phyloP scores from a whole-genome alignment of 164 flowering plant genomes.

The Vitis cinerea region DNA sequence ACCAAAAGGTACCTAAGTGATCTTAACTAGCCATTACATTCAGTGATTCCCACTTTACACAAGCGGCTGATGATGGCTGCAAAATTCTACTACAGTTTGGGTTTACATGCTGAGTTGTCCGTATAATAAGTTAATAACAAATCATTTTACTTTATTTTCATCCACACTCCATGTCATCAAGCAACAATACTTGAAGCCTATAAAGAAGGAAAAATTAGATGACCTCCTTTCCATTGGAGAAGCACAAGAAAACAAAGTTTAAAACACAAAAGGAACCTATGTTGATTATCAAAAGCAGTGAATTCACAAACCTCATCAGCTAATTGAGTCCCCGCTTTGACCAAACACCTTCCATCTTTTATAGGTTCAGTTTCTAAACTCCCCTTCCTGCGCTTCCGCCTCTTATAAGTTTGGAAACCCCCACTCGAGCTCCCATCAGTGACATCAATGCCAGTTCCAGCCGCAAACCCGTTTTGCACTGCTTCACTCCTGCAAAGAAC shows the following conservation, averaged over 20 bases:
- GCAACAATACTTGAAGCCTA: too few relatives aligned
- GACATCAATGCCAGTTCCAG: constrained; percentile 4
- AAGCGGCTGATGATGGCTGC: too few relatives aligned
- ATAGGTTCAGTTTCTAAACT: constrained; percentile 7
- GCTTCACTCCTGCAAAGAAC: constrained; percentile 11
- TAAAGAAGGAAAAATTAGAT: neutral
- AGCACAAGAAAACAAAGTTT: too few relatives aligned
- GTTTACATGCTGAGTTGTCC: too few relatives aligned
- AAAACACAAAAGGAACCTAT: too few relatives aligned
- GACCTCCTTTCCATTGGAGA: neutral
- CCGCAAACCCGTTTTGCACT: constrained; percentile 10
- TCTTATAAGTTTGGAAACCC: constrained; percentile 31
- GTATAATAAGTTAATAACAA: neutral
- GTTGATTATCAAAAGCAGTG: too few relatives aligned
- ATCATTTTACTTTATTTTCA: neutral
- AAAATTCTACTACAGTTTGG: too few relatives aligned
- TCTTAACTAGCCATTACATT: too few relatives aligned
- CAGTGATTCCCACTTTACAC: too few relatives aligned
- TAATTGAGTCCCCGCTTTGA: constrained; percentile 10
- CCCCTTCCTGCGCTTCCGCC: constrained; percentile 20
- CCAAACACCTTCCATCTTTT: constrained; percentile 15
- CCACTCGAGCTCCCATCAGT: constrained; percentile 16
- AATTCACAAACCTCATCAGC: constrained; percentile 18
- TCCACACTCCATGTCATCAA: neutral
- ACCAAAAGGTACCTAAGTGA: too few relatives aligned